Evolutionary conservation across 2,329 filamentous ascomycete genomes (phyloP), one percentile per base, ranked within the genome.

Genomic region (Penicillium paneum): DNA sequence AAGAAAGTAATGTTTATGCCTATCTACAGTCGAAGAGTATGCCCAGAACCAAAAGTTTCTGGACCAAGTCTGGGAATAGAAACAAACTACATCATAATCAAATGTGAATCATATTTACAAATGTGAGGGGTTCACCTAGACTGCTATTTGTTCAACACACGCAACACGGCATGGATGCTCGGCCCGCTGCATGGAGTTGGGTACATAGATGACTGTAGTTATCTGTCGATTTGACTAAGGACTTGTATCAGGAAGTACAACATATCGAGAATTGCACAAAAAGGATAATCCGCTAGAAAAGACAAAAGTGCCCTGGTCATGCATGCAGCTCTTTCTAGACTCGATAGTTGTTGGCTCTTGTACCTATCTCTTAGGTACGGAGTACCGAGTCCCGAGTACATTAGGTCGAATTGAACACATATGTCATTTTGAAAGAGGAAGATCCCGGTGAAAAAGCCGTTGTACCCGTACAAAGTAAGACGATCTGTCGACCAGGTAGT

Each of bases 121-220:
- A 26, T 36, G 11, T 11, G 6, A 28, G 11, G 13, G 13, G 6
- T 49, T 53, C 17, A 36, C 19, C 43, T 19, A 26, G 36, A 41
- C 12, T 5, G 40, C 38, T 15, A 59, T 56, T 51, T 32, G 45
- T 28, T 40, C 28, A 36, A 35, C 17, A 46, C 12, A 51, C 45
- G 42, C 41, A 40, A 52, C 34, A 46, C 46, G 40, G 31, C 62
- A 57, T 56, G 60, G 58, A 60, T 64, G 36, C 32, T 64, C 58
- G 60, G 62, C 57, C 60, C 56, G 53, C 43, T 58, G 53, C 55
- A 63, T 55, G 38, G 38, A 35, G 36, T 52, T 58, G 57, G 49
- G 52, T 52, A 53, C 40, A 55, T 52, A 58, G 19, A 52, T 57
- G 43, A 43, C 32, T 42, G 34, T 48, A n/a, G n/a, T n/a, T n/a